A percentile compares a stretch with the other conserved stretches of the same genome.
These are phyloP conservation scores for Elsinoe necatrix DNA, from an alignment of 2,329 filamentous ascomycete species.

Conservation along the genomic window DNA sequence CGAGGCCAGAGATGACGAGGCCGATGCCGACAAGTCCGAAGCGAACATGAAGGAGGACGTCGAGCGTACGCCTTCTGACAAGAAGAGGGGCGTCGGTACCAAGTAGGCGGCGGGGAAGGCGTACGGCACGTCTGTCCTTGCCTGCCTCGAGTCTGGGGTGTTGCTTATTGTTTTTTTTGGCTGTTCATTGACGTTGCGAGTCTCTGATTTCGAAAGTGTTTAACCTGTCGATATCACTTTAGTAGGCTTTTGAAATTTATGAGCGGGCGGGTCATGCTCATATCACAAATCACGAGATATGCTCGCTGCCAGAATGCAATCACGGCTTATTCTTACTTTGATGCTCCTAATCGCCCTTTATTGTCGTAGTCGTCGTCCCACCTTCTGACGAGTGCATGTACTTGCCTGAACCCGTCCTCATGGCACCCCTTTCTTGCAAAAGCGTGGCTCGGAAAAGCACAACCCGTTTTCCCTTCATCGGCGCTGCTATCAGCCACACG, in stretches of 20 bases:
- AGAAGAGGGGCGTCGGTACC: slow-evolving; percentile 15
- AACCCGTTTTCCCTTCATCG: too few relatives aligned
- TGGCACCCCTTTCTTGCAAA: too few relatives aligned
- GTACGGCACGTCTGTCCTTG: slow-evolving; percentile 16
- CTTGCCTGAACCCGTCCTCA: too few relatives aligned
- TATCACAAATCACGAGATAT: slow-evolving; percentile 4
- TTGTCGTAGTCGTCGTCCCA: neutral
- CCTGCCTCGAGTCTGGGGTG: slow-evolving; percentile 1
- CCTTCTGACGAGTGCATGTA: too few relatives aligned
- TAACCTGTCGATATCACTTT: neutral
- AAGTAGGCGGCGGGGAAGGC: slow-evolving; percentile 9
- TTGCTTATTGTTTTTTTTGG: neutral
- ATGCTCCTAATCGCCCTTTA: neutral
- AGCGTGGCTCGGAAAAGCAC: too few relatives aligned
- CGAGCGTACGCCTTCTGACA: slow-evolving; percentile 3
- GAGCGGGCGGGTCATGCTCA: neutral
- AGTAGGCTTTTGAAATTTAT: neutral
- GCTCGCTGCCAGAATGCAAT: neutral
- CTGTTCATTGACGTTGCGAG: neutral
- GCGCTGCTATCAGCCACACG: too few relatives aligned
- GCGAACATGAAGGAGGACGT: slow-evolving; percentile 10
- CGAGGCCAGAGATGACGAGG: neutral
- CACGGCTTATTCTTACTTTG: neutral
- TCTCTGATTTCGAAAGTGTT: neutral
- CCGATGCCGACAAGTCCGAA: neutral